Base-by-base conservation (phyloP, 2,329 filamentous ascomycete species). In the Aspergillus persii region DNA sequence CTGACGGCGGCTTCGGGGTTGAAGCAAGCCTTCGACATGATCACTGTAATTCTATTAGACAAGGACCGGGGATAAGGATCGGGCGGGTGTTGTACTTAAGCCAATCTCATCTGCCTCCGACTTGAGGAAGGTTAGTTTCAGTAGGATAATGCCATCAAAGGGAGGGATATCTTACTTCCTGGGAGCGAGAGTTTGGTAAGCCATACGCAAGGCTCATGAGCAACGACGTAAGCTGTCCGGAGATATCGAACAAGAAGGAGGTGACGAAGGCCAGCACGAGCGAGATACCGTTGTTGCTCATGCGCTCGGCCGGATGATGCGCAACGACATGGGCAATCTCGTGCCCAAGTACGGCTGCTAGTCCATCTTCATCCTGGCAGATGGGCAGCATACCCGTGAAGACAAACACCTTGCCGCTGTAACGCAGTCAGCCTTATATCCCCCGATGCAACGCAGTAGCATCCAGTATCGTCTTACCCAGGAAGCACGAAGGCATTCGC, bases 271-370 rank as follows among this genome's bases (percentile, higher is more conserved):
- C 63, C 8, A 69, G 60, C 4, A 71, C 70, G 2, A 75, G 59
- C 2, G 70, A 69, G n/a, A 77, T 48, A 36, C 77, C 66, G 48
- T 68, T 73, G 12, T 71, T 73, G 50, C 81, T 84, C 75, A 86
- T 77, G 7, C 81, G 76, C 69, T 88, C 86, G 0, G 80, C 82
- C 1, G 75, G 71, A 64, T 86, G 83, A 56, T 81, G 80, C 2
- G 83, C 83, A 2, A 85, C 79, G n/a, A 86, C 84, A 69, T 88
- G 86, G 2, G 84, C 84, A 66, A 88, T 87, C 67, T 88, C 86
- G 68, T 88, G 86, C 0, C 83, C 84, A 18, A 88, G 69, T 0
- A 88, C 84, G 1, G 85, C 83, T 6, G 86, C 86, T 15, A 88
- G 72, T 0, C 84, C 84, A 64, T 86, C 80, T 39, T 87, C 84